phyloP scores from a whole-genome alignment of 2,329 filamentous ascomycete genomes.

The Aspergillus quadrilineatus region DNA sequence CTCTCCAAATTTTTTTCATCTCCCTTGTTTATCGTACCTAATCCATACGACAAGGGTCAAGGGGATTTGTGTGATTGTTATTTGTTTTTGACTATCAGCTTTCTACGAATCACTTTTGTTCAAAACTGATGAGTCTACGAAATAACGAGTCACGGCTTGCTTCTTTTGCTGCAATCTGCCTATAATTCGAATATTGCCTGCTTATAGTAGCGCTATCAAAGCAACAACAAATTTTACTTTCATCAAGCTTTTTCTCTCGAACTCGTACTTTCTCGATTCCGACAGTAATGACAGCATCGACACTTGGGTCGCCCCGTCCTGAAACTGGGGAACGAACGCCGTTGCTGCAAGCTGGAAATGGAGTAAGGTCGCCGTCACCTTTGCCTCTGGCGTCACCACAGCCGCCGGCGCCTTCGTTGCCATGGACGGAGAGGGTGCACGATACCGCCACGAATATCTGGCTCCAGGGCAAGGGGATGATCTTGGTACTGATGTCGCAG shows the following conservation, averaged over 20 bases:
- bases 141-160: background rate
- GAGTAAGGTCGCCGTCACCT: background rate
- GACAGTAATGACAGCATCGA: background rate
- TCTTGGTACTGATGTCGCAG: slow-evolving; percentile 72
- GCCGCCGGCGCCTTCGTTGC: slow-evolving; percentile 17
- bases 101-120: background rate
- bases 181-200: background rate
- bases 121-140: background rate
- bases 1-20: background rate
- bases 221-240: background rate
- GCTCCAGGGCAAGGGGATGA: slow-evolving; percentile 67
- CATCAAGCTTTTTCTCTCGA: background rate
- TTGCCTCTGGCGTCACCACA: background rate
- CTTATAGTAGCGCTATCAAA: background rate
- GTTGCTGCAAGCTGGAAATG: background rate
- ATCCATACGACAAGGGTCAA: background rate
- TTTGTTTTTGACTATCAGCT: background rate
- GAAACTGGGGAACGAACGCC: slow-evolving; percentile 11
- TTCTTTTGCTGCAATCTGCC: background rate
- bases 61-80: background rate
- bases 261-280: background rate
- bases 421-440: slow-evolving; percentile 23
- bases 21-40: background rate
- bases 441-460: slow-evolving; percentile 45
- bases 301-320: background rate